Percentiles rank a stretch among this genome's conserved stretches.
Conservation (phyloP, 345 rosid species). For the Mangifera indica region DNA sequence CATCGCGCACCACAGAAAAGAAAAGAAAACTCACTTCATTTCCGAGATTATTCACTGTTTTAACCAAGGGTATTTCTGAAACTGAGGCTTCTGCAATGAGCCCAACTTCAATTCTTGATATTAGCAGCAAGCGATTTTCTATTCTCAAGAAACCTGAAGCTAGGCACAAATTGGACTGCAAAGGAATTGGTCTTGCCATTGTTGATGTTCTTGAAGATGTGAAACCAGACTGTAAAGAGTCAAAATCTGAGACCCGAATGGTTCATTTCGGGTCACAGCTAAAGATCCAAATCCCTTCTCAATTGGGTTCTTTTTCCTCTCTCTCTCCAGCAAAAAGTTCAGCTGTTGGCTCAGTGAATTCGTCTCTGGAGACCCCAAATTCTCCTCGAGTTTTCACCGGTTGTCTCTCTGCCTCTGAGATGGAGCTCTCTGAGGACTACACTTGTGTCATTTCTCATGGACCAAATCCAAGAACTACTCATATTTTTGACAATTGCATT, state of each 20-base stretch:
- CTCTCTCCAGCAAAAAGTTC: constrained; percentile 33
- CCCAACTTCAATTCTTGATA: constrained; percentile 90
- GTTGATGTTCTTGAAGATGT: constrained; percentile 58
- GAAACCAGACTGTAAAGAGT: constrained; percentile 26
- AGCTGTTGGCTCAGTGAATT: constrained; percentile 29
- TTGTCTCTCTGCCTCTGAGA: constrained; percentile 52
- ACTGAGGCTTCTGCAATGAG: constrained; percentile 51
- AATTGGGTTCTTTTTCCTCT: constrained; percentile 34
- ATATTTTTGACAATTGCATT: constrained; percentile 79
- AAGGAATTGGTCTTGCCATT: constrained; percentile 66
- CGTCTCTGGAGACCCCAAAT: constrained; percentile 29
- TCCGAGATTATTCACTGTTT: constrained; percentile 64
- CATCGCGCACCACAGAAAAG: constrained; percentile 32
- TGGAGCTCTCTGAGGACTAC: constrained; percentile 91
- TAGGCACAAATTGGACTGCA: constrained; percentile 52
- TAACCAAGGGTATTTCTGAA: constrained; percentile 53
- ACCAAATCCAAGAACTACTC: constrained; percentile 80
- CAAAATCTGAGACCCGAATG: constrained; percentile 50
- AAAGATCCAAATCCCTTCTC: constrained; percentile 75
- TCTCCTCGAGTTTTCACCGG: constrained; percentile 45
- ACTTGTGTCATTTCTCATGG: constrained; percentile 89
- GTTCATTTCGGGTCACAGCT: constrained; percentile 78
- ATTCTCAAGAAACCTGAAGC: constrained; percentile 50
- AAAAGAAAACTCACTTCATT: constrained; percentile 51
- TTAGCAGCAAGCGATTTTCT: constrained; percentile 51